Evolutionary conservation across 345 rosid species (phyloP).

Genomic region (Arabis alpina): DNA sequence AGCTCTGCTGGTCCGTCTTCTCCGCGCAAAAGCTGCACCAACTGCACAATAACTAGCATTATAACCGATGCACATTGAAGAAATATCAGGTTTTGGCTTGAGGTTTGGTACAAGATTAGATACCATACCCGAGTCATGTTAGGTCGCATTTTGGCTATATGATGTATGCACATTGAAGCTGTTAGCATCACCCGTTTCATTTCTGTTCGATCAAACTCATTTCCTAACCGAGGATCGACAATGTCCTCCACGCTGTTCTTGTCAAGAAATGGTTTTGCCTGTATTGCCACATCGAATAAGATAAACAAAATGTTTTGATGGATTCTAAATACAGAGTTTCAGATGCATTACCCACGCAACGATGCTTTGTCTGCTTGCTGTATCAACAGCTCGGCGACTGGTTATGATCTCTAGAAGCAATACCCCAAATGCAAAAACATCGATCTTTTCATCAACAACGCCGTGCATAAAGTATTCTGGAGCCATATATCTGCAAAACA

Average conservation of each 20-base stretch:
- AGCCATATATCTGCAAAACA: slow-evolving; percentile 71
- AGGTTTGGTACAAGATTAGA: background rate
- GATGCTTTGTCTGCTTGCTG: slow-evolving; percentile 66
- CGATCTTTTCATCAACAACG: slow-evolving; percentile 79
- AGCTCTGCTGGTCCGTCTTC: slow-evolving; percentile 51
- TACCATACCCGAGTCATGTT: slow-evolving; percentile 62
- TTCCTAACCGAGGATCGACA: slow-evolving; percentile 66
- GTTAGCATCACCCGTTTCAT: slow-evolving; percentile 66
- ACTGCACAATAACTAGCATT: slow-evolving; percentile 44
- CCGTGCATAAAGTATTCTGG: slow-evolving; percentile 97
- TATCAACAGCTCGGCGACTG: slow-evolving; percentile 85
- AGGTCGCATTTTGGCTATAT: slow-evolving; percentile 68
- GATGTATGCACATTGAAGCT: slow-evolving; percentile 79
- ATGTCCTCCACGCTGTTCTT: slow-evolving; percentile 49
- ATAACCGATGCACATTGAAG: background rate
- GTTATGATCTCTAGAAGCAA: slow-evolving; percentile 87
- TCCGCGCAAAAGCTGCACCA: slow-evolving; percentile 66
- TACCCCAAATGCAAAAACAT: slow-evolving; percentile 89
- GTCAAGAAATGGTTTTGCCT: slow-evolving; percentile 89
- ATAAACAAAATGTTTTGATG: background rate
- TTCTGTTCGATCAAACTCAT: slow-evolving; percentile 57
- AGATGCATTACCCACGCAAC: slow-evolving; percentile 71
- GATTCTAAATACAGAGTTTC: background rate
- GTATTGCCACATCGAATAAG: background rate
- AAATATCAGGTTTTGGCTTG: background rate